phyloP scores from a whole-genome alignment of 2,329 filamentous ascomycete species.

The Rhynchosporium graminicola region DNA sequence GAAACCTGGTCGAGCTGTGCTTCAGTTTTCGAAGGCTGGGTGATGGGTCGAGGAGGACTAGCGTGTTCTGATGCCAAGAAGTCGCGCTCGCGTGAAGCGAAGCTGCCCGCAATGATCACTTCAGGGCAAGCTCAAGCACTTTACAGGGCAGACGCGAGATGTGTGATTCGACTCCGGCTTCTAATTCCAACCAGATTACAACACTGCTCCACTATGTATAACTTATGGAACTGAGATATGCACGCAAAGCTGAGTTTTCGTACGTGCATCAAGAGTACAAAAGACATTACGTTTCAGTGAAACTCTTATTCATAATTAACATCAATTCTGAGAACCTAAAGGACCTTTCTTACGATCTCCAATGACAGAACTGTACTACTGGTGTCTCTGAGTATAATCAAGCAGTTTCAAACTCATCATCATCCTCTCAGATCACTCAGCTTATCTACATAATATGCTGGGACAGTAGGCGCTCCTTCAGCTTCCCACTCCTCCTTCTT shows the following conservation, averaged over 20 bases:
- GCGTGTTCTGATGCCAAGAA: slow-evolving; percentile 15
- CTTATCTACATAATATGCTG: slow-evolving; percentile 80
- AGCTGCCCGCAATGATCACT: background rate
- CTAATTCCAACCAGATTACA: slow-evolving; percentile 8
- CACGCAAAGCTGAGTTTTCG: slow-evolving; percentile 2
- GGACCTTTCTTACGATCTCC: background rate
- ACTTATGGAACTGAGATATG: slow-evolving; percentile 12
- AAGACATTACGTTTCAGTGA: background rate
- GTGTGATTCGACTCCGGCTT: background rate
- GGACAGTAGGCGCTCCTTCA: slow-evolving; percentile 67
- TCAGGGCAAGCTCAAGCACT: slow-evolving; percentile 7
- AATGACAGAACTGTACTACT: background rate
- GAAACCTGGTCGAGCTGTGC: slow-evolving; percentile 33
- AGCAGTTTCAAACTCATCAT: background rate
- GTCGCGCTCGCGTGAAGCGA: background rate
- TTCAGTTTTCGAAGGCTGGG: slow-evolving; percentile 29
- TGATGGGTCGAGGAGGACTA: slow-evolving; percentile 24
- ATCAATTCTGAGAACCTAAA: background rate
- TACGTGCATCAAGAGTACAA: background rate
- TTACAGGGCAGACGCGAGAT: slow-evolving; percentile 13
- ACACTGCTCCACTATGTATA: slow-evolving; percentile 6
- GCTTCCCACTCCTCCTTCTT: slow-evolving; percentile 82
- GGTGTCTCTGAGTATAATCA: background rate
- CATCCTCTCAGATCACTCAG: slow-evolving; percentile 70
- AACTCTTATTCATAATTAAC: background rate